phyloP scores from a whole-genome alignment of 306 rosid genomes.

The Parietaria judaica region DNA sequence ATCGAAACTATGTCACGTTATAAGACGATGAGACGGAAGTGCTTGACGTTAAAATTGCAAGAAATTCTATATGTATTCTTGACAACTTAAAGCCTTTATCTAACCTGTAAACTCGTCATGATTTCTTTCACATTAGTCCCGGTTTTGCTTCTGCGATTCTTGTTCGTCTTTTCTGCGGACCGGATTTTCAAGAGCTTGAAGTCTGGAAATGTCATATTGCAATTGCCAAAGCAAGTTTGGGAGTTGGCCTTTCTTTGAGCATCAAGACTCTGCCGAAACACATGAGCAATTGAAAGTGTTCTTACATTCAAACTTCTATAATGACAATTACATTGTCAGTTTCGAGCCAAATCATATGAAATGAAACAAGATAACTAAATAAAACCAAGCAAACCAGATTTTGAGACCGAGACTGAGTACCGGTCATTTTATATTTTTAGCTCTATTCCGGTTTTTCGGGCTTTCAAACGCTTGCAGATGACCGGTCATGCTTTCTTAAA shows the following conservation, averaged over 20 bases:
- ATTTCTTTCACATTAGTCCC: conserved; percentile 10
- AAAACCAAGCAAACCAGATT: too few species aligned
- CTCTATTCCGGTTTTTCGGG: too few species aligned
- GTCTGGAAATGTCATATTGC: conserved; percentile 35
- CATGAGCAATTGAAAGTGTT: not conserved
- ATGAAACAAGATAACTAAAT: too few species aligned
- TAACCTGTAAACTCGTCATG: conserved; percentile 24
- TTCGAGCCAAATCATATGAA: too few species aligned
- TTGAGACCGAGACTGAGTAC: too few species aligned
- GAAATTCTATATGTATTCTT: not conserved
- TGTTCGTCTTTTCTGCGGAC: conserved; percentile 22
- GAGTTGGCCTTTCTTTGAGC: conserved; percentile 24
- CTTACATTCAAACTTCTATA: conserved; percentile 3
- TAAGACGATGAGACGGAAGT: not conserved
- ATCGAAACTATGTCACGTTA: conserved; percentile 8
- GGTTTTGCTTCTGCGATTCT: conserved; percentile 10
- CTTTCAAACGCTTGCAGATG: too few species aligned
- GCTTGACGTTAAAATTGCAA: not conserved
- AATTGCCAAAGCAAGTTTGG: conserved; percentile 37
- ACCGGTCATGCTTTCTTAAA: too few species aligned
- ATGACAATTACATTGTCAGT: not conserved
- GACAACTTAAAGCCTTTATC: not conserved
- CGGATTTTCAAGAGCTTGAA: conserved; percentile 24
- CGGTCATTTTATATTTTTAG: too few species aligned
- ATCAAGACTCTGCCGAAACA: conserved; percentile 7